Conservation (phyloP, 345 rosid species). For the Dovyalis caffra region DNA sequence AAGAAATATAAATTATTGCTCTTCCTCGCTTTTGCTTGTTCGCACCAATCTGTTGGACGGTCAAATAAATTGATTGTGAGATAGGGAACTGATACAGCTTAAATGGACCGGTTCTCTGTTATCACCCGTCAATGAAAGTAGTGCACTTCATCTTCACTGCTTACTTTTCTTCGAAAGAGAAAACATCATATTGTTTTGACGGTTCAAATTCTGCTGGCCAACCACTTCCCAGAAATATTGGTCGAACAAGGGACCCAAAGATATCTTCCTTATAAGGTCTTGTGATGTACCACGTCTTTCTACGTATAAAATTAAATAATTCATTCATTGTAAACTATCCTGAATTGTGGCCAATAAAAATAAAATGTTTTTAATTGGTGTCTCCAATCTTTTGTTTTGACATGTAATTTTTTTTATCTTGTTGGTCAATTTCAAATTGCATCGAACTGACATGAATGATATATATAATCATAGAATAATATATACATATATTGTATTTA, state of each 20-base stretch:
- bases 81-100: too few species aligned
- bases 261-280: background rate
- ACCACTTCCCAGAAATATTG: background rate
- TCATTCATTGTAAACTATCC: too few species aligned
- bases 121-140: background rate
- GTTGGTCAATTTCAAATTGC: too few species aligned
- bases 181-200: background rate
- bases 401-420: too few species aligned
- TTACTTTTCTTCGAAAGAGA: background rate
- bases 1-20: background rate
- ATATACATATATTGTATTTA: too few species aligned
- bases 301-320: background rate
- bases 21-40: background rate
- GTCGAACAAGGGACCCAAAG: background rate
- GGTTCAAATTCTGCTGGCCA: background rate
- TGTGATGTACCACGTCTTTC: background rate
- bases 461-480: too few species aligned
- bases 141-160: background rate
- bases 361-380: too few species aligned
- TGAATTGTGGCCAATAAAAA: too few species aligned
- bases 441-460: too few species aligned
- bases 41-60: background rate
- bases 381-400: too few species aligned
- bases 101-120: background rate
- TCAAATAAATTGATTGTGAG: too few species aligned